A percentile compares a stretch with the other conserved stretches of the same genome.
These are phyloP conservation scores for Bretziella fagacearum DNA, from an alignment of 2,329 filamentous ascomycete genomes.

Conservation along the genomic window DNA sequence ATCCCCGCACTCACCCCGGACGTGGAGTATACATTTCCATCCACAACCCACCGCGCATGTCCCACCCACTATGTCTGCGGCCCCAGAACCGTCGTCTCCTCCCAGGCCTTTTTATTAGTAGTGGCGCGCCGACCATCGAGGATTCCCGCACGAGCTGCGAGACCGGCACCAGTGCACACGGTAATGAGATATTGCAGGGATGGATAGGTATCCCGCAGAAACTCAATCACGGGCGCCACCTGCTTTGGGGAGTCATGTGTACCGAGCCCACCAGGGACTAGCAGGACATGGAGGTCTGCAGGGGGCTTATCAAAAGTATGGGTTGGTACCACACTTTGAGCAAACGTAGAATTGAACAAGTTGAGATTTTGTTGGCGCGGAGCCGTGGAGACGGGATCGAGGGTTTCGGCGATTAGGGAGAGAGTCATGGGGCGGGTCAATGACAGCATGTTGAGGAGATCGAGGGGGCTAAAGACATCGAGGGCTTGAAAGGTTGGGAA, in stretches of 20 bases:
- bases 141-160: slow-evolving; percentile 41
- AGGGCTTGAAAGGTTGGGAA: slow-evolving; percentile 29
- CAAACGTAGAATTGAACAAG: slow-evolving; percentile 23
- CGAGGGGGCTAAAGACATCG: slow-evolving; percentile 31
- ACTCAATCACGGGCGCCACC: slow-evolving; percentile 21
- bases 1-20: slow-evolving; percentile 32
- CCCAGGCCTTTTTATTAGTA: slow-evolving; percentile 46
- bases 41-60: slow-evolving; percentile 45
- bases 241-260: slow-evolving; percentile 22
- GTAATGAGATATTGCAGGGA: slow-evolving; percentile 40
- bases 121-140: slow-evolving; percentile 45
- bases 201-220: slow-evolving; percentile 29
- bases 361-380: slow-evolving; percentile 18
- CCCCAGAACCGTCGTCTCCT: slow-evolving; percentile 28
- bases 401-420: slow-evolving; percentile 25
- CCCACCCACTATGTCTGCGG: slow-evolving; percentile 41
- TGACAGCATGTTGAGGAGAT: slow-evolving; percentile 28
- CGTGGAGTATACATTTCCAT: slow-evolving; percentile 50
- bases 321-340: slow-evolving; percentile 24
- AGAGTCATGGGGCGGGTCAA: slow-evolving; percentile 24
- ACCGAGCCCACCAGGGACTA: slow-evolving; percentile 49
- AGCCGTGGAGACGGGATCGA: slow-evolving; percentile 27
- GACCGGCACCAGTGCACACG: slow-evolving; percentile 46
- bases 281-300: slow-evolving; percentile 40
- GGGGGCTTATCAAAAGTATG: slow-evolving; percentile 36